Conservation (phyloP, 1,139 yeast genomes). For the Taiozyma sp. region DNA sequence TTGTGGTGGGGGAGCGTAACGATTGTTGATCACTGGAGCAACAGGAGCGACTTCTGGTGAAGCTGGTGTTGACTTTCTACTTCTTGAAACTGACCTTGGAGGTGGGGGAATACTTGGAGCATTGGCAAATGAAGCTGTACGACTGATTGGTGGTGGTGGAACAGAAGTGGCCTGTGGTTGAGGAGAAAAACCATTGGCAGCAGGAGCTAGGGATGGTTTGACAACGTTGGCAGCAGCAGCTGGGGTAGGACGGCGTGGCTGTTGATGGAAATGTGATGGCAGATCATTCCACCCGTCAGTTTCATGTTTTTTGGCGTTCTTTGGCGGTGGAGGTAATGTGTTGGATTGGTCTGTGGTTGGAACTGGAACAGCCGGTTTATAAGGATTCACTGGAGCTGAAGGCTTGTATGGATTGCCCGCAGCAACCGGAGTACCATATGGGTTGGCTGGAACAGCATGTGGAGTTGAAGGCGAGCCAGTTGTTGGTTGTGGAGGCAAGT, state of each 20-base stretch:
- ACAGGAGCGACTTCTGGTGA: constrained; percentile 13
- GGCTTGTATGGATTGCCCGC: constrained; percentile 9
- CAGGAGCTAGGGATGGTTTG: constrained; percentile 10
- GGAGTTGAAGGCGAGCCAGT: constrained; percentile 8
- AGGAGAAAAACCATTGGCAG: constrained; percentile 19
- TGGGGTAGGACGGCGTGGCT: constrained; percentile 44
- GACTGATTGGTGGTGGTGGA: constrained; percentile 23
- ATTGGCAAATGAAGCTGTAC: constrained; percentile 20
- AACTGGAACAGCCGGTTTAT: constrained; percentile 11
- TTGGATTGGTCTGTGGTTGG: constrained; percentile 8
- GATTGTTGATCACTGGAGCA: constrained; percentile 16
- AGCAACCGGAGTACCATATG: constrained; percentile 7
- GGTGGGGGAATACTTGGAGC: constrained; percentile 27
- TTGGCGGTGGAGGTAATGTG: constrained; percentile 28
- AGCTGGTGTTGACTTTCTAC: constrained; percentile 16
- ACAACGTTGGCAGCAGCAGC: constrained; percentile 32
- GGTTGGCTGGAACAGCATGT: constrained; percentile 9
- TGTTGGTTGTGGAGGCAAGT: constrained; percentile 13
- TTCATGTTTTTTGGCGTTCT: constrained; percentile 45
- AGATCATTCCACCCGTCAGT: constrained; percentile 94
- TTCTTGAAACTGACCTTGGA: constrained; percentile 24
- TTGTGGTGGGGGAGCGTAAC: constrained; percentile 21
- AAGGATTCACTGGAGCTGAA: constrained; percentile 12
- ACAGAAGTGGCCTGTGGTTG: constrained; percentile 23
- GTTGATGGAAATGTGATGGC: constrained; percentile 61